phyloP scores from a whole-genome alignment of 2,329 filamentous ascomycete species.

The Ophiostoma perfectum region DNA sequence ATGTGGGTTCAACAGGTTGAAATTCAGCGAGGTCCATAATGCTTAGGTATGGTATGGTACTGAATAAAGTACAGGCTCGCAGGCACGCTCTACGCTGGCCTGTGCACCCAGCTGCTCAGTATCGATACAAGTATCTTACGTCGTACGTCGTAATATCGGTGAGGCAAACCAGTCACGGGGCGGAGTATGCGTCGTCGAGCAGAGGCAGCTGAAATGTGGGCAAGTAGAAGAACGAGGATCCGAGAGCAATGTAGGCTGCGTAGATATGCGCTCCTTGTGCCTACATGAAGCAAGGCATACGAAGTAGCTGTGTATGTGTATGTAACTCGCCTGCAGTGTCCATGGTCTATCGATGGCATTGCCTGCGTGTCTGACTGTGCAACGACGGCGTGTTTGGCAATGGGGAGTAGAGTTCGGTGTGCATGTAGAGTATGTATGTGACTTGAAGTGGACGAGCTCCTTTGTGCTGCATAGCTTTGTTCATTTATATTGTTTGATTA shows the following conservation, averaged over 20 bases:
- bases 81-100: no score
- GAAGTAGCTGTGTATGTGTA: not conserved
- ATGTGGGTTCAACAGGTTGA: not conserved
- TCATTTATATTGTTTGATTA: no score
- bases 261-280: not conserved
- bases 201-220: not conserved
- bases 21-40: no score
- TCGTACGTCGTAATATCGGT: no score
- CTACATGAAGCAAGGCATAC: constrained; percentile 3
- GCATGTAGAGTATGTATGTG: not conserved
- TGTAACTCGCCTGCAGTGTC: not conserved
- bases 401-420: not conserved
- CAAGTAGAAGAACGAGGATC: not conserved
- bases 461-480: no score
- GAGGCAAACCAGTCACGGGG: no score
- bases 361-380: constrained; percentile 3
- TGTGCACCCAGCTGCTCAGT: no score
- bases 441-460: no score
- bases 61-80: no score
- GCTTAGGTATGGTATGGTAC: not conserved
- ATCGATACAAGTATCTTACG: no score
- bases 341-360: not conserved
- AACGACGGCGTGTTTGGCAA: not conserved
- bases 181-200: not conserved
- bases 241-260: not conserved